Evolutionary conservation across 179 eudicot species (phyloP).

Genomic region (Camellia oleifera): DNA sequence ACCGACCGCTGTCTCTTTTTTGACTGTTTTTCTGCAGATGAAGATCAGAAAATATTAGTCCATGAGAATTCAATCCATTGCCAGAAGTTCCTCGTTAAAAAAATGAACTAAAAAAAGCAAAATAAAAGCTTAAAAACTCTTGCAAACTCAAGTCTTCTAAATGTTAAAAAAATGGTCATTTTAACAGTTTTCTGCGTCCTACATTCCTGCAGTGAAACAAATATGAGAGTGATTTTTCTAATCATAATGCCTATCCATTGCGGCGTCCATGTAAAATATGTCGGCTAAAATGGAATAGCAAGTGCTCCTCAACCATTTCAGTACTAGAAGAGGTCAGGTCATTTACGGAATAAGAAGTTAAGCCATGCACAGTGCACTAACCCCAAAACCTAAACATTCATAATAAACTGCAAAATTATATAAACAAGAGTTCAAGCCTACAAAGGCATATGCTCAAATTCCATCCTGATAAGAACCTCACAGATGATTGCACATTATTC

Average conservation of each 20-base stretch:
- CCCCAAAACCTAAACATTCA: neutral
- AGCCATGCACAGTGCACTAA: neutral
- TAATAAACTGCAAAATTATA: neutral
- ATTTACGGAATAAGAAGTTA: neutral
- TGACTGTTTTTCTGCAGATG: conserved; percentile 36
- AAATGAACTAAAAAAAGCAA: neutral
- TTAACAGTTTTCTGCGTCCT: neutral
- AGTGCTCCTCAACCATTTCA: neutral
- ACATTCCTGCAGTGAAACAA: neutral
- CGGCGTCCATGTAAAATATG: neutral
- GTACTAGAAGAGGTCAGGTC: neutral
- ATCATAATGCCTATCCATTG: neutral
- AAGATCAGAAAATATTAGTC: neutral
- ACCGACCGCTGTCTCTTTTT: conserved; percentile 30
- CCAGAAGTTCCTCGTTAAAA: neutral
- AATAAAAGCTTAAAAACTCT: neutral
- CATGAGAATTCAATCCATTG: neutral
- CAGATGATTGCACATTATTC: neutral
- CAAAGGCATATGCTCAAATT: neutral
- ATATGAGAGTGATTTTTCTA: neutral
- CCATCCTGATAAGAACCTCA: neutral
- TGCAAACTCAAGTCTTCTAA: neutral
- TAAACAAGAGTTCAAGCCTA: neutral
- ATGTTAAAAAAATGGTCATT: neutral
- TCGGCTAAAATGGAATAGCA: neutral